phyloP scores from a whole-genome alignment of 495 filamentous ascomycete species.

The Astrothelium subdiscretum region DNA sequence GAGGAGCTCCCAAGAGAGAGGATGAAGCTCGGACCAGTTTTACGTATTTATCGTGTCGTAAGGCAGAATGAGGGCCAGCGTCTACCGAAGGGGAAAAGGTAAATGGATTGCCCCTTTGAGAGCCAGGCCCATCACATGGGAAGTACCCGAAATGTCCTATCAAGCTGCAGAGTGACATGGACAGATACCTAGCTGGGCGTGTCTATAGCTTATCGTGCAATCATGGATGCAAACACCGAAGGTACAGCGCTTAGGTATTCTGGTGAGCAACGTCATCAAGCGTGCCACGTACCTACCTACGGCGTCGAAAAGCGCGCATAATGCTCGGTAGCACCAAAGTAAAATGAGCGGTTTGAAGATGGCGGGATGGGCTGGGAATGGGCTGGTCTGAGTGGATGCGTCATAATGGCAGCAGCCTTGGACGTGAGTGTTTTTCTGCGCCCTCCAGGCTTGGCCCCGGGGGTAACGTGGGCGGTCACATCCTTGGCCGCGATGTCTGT shows the following conservation, averaged over 20 bases:
- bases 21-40: neutral
- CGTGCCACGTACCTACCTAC: neutral
- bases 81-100: too few relatives aligned
- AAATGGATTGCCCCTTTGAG: too few relatives aligned
- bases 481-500: neutral
- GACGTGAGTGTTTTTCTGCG: neutral
- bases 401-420: neutral
- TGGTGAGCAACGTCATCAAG: neutral
- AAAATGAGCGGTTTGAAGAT: neutral
- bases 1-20: neutral
- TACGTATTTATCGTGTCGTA: neutral
- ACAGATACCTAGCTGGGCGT: neutral
- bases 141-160: neutral
- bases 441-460: too few relatives aligned
- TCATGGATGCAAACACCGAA: neutral
- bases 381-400: neutral
- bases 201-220: neutral
- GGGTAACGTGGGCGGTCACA: neutral
- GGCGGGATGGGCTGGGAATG: neutral
- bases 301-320: neutral
- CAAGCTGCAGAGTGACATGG: neutral
- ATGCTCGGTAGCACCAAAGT: neutral
- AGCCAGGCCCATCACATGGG: neutral
- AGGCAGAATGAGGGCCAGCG: neutral
- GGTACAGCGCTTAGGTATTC: neutral